Base-by-base conservation (phyloP, 176 grass and related monocot genomes). In the Carex littledalei region DNA sequence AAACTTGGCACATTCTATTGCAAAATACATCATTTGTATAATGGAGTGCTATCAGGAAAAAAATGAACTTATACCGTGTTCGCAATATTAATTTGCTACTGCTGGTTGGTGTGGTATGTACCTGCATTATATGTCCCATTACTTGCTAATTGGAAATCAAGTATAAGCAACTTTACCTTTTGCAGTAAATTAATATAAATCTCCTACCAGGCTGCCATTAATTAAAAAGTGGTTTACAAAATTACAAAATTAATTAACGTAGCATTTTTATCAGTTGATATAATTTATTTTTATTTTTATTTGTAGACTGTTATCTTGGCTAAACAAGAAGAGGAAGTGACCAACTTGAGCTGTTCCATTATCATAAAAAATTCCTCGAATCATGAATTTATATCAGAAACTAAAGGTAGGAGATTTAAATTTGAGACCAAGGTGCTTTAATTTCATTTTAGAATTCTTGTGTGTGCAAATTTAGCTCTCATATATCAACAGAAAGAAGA, bases 401-500 rank as follows among this genome's bases (percentile, higher is more conserved):
- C 54, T 37, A 91, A 45, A 78, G 58, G 45, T 63, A 79, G 62
- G 21, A 86, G 2, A 31, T 31, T 45, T 65, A 87, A 43, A 54
- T 49, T 58, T 79, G 18, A 86, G 21, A 49, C 58, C 47, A 18
- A 54, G 37, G 60, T 77, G 60, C 15, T 87, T 9, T 82, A 73
- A 20, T 53, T 61, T 54, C 50, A 14, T 63, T 18, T 22, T 18
- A 45, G 67, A 6, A 55, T 16, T 39, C 37, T 12, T 45, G 58
- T 65, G 26, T 24, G 4, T 16, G 45, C 2, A 6, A 59, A 64
- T 31, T 66, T n/a, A 12, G 21, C 37, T 63, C 55, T 43, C 37
- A 34, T n/a, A 50, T 81, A 66, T 82, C 43, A 70, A 64, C 67
- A 91, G 89, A 18, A 59, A 88, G 50, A 52, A 86, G 81, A 62